phyloP scores from a whole-genome alignment of 352 stramenopile species.

The Elongisporangium prolatum region DNA sequence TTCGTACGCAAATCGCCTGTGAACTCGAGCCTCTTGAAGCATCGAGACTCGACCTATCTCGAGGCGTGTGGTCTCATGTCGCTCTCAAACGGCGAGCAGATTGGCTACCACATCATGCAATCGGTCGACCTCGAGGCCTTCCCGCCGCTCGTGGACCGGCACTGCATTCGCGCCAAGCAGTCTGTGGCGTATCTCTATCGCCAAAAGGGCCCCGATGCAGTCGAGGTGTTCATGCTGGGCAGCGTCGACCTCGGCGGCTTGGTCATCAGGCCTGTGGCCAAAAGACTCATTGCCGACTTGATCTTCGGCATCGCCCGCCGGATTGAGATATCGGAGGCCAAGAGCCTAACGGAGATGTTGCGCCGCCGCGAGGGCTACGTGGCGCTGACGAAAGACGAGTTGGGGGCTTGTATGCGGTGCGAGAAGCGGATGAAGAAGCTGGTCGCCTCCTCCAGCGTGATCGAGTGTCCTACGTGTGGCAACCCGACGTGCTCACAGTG shows the following conservation, averaged over 20 bases:
- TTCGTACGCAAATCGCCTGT: constrained; percentile 42
- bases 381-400: constrained; percentile 9
- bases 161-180: constrained; percentile 51
- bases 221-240: constrained; percentile 64
- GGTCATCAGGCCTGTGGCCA: constrained; percentile 35
- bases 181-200: constrained; percentile 54
- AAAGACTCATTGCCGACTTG: constrained; percentile 33
- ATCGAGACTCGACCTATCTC: constrained; percentile 34
- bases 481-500: too few species aligned
- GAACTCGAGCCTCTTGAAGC: constrained; percentile 18
- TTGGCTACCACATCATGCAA: constrained; percentile 32
- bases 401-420: constrained; percentile 1
- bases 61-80: constrained; percentile 20
- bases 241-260: constrained; percentile 36
- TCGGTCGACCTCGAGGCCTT: constrained; percentile 39
- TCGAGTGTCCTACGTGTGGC: too few species aligned
- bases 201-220: constrained; percentile 34
- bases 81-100: constrained; percentile 16
- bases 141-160: constrained; percentile 36
- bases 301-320: constrained; percentile 25
- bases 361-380: constrained; percentile 7
- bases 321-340: constrained; percentile 38
- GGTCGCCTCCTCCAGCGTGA: too few species aligned
- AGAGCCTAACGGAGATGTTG: constrained; percentile 41
- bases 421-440: not conserved